These are phyloP conservation scores for Fagopyrum homotropicum DNA, from an alignment of 148 eudicot genomes.

Conservation along the genomic window DNA sequence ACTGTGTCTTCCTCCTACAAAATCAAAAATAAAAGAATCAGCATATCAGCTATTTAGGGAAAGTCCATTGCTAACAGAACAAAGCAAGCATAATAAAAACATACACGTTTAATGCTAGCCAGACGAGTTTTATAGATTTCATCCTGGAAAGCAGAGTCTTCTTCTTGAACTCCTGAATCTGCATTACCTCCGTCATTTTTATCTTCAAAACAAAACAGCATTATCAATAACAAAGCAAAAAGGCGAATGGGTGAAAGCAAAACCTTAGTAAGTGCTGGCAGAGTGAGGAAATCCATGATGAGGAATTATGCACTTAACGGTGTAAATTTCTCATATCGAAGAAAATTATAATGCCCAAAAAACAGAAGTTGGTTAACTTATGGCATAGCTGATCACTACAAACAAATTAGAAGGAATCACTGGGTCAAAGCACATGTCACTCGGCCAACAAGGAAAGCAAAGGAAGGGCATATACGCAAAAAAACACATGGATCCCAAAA, in stretches of 20 bases:
- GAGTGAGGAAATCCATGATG: neutral
- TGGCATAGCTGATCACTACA: neutral
- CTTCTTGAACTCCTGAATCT: slow-evolving; percentile 63
- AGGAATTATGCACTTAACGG: neutral
- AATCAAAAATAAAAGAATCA: slow-evolving; percentile 14
- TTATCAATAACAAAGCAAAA: neutral
- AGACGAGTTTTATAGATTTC: slow-evolving; percentile 89
- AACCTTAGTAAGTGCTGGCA: neutral
- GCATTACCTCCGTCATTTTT: slow-evolving; percentile 61
- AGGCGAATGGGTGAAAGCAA: neutral
- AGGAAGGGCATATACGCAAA: neutral
- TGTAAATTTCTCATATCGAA: neutral
- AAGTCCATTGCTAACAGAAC: neutral
- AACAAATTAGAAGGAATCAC: slow-evolving; percentile 9
- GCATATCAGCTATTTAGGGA: neutral
- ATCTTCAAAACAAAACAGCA: slow-evolving; percentile 34
- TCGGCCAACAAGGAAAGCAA: neutral
- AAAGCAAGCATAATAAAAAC: slow-evolving; percentile 16
- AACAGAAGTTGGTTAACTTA: neutral
- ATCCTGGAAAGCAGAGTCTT: slow-evolving; percentile 72
- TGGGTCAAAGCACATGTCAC: slow-evolving; percentile 16
- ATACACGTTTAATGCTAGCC: slow-evolving; percentile 90
- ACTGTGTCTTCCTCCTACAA: slow-evolving; percentile 77
- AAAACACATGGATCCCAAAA: neutral
- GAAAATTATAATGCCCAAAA: neutral